Conservation (phyloP, 352 stramenopile species). For the Globisporangium spinosum region DNA sequence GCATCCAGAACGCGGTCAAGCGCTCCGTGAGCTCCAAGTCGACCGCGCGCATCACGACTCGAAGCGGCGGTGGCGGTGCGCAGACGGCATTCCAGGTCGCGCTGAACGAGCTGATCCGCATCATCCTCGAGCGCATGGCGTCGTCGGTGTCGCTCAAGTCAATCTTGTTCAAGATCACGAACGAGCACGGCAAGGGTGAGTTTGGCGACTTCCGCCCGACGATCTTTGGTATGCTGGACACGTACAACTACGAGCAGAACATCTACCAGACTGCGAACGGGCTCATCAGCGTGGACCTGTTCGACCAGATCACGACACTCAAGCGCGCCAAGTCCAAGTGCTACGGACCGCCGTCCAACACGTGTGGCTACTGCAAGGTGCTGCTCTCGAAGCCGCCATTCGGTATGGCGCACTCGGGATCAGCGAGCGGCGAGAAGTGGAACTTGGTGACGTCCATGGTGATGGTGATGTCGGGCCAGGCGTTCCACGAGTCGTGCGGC, state of each 20-base stretch:
- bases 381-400: slow-evolving; percentile 80
- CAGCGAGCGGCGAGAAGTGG: slow-evolving; percentile 71
- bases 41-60: slow-evolving; percentile 55
- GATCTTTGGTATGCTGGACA: slow-evolving; percentile 93
- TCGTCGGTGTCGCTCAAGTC: slow-evolving; percentile 91
- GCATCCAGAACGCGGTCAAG: slow-evolving; percentile 91
- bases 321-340: slow-evolving; percentile 69
- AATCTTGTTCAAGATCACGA: slow-evolving; percentile 94
- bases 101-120: slow-evolving; percentile 90
- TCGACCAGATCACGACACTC: slow-evolving; percentile 79
- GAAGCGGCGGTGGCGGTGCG: slow-evolving; percentile 54
- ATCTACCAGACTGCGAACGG: slow-evolving; percentile 86
- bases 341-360: slow-evolving; percentile 71
- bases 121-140: slow-evolving; percentile 93
- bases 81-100: slow-evolving; percentile 88
- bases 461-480: slow-evolving; percentile 69
- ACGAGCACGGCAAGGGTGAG: slow-evolving; percentile 89
- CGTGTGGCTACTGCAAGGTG: slow-evolving; percentile 79
- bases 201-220: slow-evolving; percentile 94
- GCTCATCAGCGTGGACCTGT: slow-evolving; percentile 80
- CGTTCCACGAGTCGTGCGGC: slow-evolving; percentile 84
- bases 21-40: slow-evolving; percentile 78
- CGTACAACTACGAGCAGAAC: slow-evolving; percentile 90
- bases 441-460: slow-evolving; percentile 84
- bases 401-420: slow-evolving; percentile 74